Conservation (phyloP, 352 stramenopile genomes). For the Pythium phragmitis region DNA sequence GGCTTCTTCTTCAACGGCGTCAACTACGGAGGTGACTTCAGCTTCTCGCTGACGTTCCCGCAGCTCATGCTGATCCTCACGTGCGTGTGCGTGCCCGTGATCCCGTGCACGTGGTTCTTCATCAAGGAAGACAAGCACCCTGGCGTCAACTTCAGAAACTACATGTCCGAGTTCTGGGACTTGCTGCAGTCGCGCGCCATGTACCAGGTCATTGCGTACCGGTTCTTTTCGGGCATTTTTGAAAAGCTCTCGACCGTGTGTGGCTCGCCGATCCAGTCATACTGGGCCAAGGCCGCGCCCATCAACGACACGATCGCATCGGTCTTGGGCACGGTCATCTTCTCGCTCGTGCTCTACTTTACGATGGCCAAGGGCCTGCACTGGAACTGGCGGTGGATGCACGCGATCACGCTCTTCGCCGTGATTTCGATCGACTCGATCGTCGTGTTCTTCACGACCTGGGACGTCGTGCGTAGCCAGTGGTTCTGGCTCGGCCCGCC, state of each 20-base stretch:
- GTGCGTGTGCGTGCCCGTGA: constrained; percentile 15
- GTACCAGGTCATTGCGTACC: constrained; percentile 18
- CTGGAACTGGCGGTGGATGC: constrained; percentile 18
- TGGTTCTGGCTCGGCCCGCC: constrained; percentile 18
- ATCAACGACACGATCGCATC: constrained; percentile 42
- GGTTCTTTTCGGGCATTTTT: constrained; percentile 27
- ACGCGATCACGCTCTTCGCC: constrained; percentile 14
- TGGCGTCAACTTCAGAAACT: constrained; percentile 19
- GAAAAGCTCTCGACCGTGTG: constrained; percentile 32
- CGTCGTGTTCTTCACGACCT: constrained; percentile 14
- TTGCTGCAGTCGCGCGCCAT: constrained; percentile 24
- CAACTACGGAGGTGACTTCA: constrained; percentile 25
- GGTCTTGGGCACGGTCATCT: constrained; percentile 31
- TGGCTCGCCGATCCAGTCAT: constrained; percentile 27
- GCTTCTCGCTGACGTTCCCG: constrained; percentile 15
- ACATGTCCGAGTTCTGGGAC: constrained; percentile 33
- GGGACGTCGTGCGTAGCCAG: constrained; percentile 13
- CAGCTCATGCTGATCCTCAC: constrained; percentile 21
- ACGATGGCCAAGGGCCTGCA: constrained; percentile 14
- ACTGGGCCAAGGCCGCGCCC: constrained; percentile 35
- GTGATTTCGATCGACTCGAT: constrained; percentile 14
- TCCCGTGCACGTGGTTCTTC: constrained; percentile 33
- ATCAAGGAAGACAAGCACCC: constrained; percentile 32
- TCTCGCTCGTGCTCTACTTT: constrained; percentile 27
- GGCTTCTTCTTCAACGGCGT: constrained; percentile 33